Percentiles rank a stretch among this genome's conserved stretches.
Conservation (phyloP, 2,329 filamentous ascomycete genomes). For the Aspergillus hiratsukae region DNA sequence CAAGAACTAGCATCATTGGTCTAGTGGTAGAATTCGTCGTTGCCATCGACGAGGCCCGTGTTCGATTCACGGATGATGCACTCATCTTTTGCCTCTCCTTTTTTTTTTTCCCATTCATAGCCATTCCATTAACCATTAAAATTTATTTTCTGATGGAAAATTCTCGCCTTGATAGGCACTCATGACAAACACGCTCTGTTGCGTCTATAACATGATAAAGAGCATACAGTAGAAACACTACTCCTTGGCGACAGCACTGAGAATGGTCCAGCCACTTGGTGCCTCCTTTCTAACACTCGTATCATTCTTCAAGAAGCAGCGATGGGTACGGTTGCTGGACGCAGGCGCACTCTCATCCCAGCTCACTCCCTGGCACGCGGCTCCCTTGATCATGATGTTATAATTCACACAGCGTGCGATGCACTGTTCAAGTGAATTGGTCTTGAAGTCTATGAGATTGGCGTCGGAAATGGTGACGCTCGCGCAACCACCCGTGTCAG, state of each 20-base stretch:
- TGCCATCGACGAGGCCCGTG: slow-evolving; percentile 45
- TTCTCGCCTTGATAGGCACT: too few relatives aligned
- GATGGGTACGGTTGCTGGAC: neutral
- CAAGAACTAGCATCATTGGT: slow-evolving; percentile 36
- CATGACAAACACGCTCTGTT: neutral
- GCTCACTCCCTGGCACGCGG: neutral
- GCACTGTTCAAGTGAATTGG: neutral
- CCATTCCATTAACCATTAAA: neutral
- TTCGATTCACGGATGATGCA: slow-evolving; percentile 47
- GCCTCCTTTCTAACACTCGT: neutral
- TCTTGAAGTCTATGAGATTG: neutral
- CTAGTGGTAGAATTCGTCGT: slow-evolving; percentile 45
- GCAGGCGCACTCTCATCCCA: neutral
- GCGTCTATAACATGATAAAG: neutral
- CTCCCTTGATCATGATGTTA: neutral
- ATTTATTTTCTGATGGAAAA: too few relatives aligned
- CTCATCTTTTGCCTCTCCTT: slow-evolving; percentile 14
- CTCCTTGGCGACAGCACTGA: neutral
- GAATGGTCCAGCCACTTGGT: neutral
- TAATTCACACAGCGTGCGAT: neutral
- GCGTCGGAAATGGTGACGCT: neutral
- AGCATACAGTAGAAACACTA: neutral
- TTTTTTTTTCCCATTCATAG: neutral
- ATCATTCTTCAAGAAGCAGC: neutral
- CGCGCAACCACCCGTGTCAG: neutral